These are phyloP conservation scores for Saccharomyces pastorianus DNA, from an alignment of 1,139 yeast genomes.

Conservation along the genomic window DNA sequence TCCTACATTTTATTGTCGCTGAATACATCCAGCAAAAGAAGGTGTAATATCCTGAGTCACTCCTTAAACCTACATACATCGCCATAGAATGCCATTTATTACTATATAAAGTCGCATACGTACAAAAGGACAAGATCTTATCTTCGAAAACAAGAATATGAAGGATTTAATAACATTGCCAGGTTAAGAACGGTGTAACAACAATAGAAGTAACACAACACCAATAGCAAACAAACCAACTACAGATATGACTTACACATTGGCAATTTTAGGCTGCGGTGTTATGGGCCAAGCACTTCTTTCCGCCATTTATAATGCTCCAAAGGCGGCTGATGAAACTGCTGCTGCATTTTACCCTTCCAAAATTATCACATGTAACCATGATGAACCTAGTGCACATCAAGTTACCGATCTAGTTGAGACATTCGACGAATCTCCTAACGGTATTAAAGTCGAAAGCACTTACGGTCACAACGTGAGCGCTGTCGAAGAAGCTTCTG, in stretches of 20 bases:
- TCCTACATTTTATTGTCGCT: slow-evolving; percentile 26
- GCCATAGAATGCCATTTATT: background rate
- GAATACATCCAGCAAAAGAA: slow-evolving; percentile 18
- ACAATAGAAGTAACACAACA: background rate
- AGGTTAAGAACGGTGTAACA: background rate
- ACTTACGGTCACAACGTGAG: slow-evolving; percentile 47
- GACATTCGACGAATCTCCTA: slow-evolving; percentile 34
- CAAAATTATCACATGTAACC: slow-evolving; percentile 69
- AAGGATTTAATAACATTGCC: background rate
- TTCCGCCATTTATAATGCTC: slow-evolving; percentile 59
- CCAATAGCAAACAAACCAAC: background rate
- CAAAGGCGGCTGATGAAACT: slow-evolving; percentile 33
- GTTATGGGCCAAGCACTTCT: slow-evolving; percentile 96
- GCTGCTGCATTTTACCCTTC: slow-evolving; percentile 41
- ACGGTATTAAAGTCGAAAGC: slow-evolving; percentile 44
- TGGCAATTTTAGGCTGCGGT: slow-evolving; percentile 86
- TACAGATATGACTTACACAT: slow-evolving; percentile 36
- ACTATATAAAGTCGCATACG: background rate
- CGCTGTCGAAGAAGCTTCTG: slow-evolving; percentile 57
- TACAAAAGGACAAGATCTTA: background rate
- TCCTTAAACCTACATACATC: background rate
- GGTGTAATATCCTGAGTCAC: background rate
- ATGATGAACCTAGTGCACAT: slow-evolving; percentile 43
- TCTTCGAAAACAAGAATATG: background rate
- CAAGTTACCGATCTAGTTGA: slow-evolving; percentile 38